phyloP scores from a whole-genome alignment of 352 stramenopile species.

The Phytophthora capsici region DNA sequence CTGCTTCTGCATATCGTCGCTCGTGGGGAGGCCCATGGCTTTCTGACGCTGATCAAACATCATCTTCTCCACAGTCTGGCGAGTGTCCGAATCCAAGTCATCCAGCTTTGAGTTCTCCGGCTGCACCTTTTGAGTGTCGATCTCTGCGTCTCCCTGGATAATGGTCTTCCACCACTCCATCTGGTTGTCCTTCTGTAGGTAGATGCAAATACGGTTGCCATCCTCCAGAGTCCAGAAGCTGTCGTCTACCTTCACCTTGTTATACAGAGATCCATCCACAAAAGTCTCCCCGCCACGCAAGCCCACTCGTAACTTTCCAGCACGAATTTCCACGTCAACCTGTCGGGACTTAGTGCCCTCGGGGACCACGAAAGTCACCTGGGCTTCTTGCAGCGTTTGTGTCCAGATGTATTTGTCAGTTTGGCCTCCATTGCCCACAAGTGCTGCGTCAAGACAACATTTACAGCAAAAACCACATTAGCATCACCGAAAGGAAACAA shows the following conservation, averaged over 20 bases:
- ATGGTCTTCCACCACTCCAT: constrained; percentile 99
- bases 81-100: constrained; percentile 98
- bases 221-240: constrained; percentile 99
- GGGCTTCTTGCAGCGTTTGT: constrained; percentile 97
- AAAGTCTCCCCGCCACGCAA: constrained; percentile 80
- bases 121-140: constrained; percentile 98
- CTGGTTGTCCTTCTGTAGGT: constrained; percentile 98
- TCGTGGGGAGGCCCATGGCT: constrained; percentile 95
- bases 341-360: constrained; percentile 93
- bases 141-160: constrained; percentile 94
- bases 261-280: constrained; percentile 93
- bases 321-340: constrained; percentile 93
- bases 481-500: constrained; percentile 1
- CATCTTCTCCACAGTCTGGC: constrained; percentile 99
- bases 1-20: constrained; percentile 98
- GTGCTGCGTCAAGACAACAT: constrained; percentile 48
- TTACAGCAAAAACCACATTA: constrained; percentile 20
- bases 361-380: constrained; percentile 92
- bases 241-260: constrained; percentile 98
- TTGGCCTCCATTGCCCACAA: constrained; percentile 91
- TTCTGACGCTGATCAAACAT: constrained; percentile 99
- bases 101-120: constrained; percentile 98
- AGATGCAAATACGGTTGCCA: constrained; percentile 90
- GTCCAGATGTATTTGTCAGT: constrained; percentile 98
- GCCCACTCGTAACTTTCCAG: constrained; percentile 91